These are phyloP conservation scores for Diospyros kaki DNA, from an alignment of 148 eudicot species.

Conservation along the genomic window DNA sequence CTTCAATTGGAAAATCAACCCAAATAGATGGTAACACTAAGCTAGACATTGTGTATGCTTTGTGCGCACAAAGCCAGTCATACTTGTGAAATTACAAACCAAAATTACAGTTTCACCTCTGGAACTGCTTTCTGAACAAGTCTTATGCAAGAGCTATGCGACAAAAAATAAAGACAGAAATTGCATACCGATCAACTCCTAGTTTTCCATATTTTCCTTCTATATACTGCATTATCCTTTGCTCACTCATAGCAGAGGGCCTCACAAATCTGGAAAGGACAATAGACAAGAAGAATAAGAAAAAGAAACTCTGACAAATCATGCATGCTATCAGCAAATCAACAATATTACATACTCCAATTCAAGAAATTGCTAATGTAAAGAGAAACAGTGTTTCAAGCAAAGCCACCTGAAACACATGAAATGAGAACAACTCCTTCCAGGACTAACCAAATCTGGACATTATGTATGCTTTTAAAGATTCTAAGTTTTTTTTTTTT, in stretches of 20 bases:
- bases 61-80: neutral
- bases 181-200: conserved; percentile 74
- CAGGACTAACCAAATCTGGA: neutral
- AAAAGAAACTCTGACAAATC: conserved; percentile 4
- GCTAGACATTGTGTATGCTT: too few species aligned
- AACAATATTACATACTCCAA: neutral
- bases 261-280: conserved; percentile 81
- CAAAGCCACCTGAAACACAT: neutral
- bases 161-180: neutral
- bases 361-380: neutral
- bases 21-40: neutral
- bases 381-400: neutral
- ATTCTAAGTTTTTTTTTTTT: neutral
- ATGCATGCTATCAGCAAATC: neutral
- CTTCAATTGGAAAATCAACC: neutral
- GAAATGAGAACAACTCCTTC: conserved; percentile 6
- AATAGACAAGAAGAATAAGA: conserved; percentile 8
- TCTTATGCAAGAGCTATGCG: neutral
- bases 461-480: neutral
- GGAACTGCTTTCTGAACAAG: neutral
- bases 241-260: conserved; percentile 76
- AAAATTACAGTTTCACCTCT: neutral
- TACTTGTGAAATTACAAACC: neutral
- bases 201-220: conserved; percentile 89
- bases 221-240: conserved; percentile 70